Conservation (phyloP, 495 filamentous ascomycete species). For the Xylaria bambusicola region DNA sequence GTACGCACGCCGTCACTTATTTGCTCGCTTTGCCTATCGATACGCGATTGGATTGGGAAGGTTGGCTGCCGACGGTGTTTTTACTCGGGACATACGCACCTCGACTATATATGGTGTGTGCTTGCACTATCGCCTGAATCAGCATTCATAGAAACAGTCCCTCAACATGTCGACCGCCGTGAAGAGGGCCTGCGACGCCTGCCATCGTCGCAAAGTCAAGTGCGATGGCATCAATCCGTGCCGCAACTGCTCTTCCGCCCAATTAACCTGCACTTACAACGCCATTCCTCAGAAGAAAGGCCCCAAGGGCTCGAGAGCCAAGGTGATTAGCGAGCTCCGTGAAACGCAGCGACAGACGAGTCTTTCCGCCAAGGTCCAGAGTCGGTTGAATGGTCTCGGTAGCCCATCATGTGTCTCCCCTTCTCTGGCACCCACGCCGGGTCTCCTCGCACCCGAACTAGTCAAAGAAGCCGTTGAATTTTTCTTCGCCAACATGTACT, state of each 20-base stretch:
- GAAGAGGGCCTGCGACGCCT: conserved; percentile 77
- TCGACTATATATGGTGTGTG: neutral
- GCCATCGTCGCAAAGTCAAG: conserved; percentile 82
- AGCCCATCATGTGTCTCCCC: conserved; percentile 47
- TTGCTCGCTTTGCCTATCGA: conserved; percentile 23
- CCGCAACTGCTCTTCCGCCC: conserved; percentile 66
- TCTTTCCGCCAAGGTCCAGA: conserved; percentile 52
- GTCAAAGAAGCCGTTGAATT: conserved; percentile 75
- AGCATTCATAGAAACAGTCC: conserved; percentile 7
- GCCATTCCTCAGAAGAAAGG: conserved; percentile 86
- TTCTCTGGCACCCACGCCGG: conserved; percentile 51
- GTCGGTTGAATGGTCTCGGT: conserved; percentile 45
- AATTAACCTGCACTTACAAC: conserved; percentile 76
- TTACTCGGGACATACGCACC: neutral
- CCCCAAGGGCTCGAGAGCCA: conserved; percentile 78
- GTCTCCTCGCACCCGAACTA: conserved; percentile 60
- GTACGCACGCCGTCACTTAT: conserved; percentile 13
- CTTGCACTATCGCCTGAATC: conserved; percentile 4
- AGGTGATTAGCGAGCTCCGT: conserved; percentile 76
- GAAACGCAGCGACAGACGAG: conserved; percentile 65
- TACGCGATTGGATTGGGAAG: conserved; percentile 21
- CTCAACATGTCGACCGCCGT: conserved; percentile 55
- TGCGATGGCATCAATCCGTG: conserved; percentile 73
- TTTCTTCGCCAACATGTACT: conserved; percentile 82
- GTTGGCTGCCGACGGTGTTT: neutral